A percentile compares a stretch with the other conserved stretches of the same genome.
These are phyloP conservation scores for Combretum micranthum DNA, from an alignment of 345 rosid genomes.

Conservation along the genomic window DNA sequence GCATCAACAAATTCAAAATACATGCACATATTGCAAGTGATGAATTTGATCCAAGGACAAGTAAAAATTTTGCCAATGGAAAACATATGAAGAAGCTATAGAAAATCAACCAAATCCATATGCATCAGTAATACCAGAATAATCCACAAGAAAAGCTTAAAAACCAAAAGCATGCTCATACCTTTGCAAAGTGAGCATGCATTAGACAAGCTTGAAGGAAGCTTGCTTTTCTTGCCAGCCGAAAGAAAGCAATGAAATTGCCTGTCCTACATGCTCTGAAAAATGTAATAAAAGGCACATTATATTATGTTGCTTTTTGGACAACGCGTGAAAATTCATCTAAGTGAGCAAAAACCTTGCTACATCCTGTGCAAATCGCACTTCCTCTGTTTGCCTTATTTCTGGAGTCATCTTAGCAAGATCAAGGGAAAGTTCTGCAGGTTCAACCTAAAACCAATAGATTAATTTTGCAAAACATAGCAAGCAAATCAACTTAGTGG, in stretches of 20 bases:
- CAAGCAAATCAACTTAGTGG: conserved; percentile 12
- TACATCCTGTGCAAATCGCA: conserved; percentile 80
- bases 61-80: too few species aligned
- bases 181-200: conserved; percentile 99
- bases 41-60: too few species aligned
- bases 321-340: neutral
- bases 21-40: too few species aligned
- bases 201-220: conserved; percentile 97
- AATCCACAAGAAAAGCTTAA: too few species aligned
- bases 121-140: too few species aligned
- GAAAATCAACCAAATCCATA: too few species aligned
- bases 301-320: too few species aligned
- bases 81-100: too few species aligned
- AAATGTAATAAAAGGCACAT: conserved; percentile 10
- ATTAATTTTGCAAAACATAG: conserved; percentile 11
- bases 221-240: conserved; percentile 84
- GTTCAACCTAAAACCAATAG: conserved; percentile 72
- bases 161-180: conserved; percentile 21
- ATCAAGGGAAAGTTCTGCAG: conserved; percentile 92
- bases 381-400: conserved; percentile 85
- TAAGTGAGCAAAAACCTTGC: conserved; percentile 59
- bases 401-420: conserved; percentile 98
- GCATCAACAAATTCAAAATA: too few species aligned
- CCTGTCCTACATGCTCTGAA: conserved; percentile 90
- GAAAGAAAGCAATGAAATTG: conserved; percentile 80